A percentile compares a stretch with the other conserved stretches of the same genome.
Conservation (phyloP, 2,329 filamentous ascomycete species). For the Clarireedia paspali region DNA sequence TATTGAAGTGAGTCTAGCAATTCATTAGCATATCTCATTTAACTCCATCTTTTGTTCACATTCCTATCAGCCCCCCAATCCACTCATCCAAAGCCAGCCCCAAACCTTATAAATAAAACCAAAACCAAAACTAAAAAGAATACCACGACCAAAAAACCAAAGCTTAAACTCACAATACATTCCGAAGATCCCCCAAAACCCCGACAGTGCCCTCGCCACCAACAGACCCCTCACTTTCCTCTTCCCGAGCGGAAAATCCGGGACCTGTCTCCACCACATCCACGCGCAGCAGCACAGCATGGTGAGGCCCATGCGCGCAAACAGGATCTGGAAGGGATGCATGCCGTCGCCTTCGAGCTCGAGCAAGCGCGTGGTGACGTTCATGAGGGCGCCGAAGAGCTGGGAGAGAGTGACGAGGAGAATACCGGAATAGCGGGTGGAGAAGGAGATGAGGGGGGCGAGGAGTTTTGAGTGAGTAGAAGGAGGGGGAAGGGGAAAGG, state of each 20-base stretch:
- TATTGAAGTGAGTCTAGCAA: slow-evolving; percentile 46
- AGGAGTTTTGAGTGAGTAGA: neutral
- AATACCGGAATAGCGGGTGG: neutral
- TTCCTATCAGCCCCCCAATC: neutral
- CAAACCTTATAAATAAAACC: neutral
- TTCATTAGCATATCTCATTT: neutral
- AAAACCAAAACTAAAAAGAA: neutral
- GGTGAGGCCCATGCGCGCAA: slow-evolving; percentile 26
- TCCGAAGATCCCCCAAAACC: slow-evolving; percentile 72
- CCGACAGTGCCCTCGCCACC: slow-evolving; percentile 58
- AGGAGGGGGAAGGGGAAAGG: neutral
- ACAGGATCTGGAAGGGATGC: slow-evolving; percentile 20
- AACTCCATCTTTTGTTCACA: neutral
- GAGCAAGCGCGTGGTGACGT: neutral
- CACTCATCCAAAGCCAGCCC: too few species aligned
- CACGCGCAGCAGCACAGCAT: slow-evolving; percentile 41
- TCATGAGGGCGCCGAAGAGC: neutral
- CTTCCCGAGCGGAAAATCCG: slow-evolving; percentile 64
- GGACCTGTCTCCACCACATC: slow-evolving; percentile 64
- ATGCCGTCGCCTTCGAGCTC: neutral
- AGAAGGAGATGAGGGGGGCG: neutral
- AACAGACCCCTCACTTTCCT: slow-evolving; percentile 60
- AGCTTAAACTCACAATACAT: slow-evolving; percentile 22
- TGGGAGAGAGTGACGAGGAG: neutral
- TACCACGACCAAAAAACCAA: neutral